phyloP scores from a whole-genome alignment of 371 early-diverging fungal species.

The Smittium mucronatum region DNA sequence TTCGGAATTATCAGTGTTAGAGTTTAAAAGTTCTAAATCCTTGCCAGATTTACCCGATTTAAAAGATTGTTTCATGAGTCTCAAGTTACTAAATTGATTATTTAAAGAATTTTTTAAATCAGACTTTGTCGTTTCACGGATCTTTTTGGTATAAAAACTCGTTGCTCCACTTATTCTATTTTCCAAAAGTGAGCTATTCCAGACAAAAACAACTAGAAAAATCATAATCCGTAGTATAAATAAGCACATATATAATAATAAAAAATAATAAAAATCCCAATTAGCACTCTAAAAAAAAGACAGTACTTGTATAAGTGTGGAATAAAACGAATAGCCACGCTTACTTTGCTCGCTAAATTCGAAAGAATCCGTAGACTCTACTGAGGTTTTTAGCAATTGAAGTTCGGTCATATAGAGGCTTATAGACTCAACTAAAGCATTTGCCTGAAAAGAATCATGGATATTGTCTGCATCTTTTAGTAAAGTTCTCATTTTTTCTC shows the following conservation, averaged over 20 bases:
- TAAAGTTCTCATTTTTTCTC: slow-evolving; percentile 4
- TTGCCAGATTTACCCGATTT: no score
- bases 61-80: no score
- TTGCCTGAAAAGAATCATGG: not conserved
- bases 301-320: no score
- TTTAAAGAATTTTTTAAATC: slow-evolving; percentile 15
- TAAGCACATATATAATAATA: not conserved
- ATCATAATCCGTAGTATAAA: not conserved
- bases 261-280: not conserved
- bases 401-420: slow-evolving; percentile 1
- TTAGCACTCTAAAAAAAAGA: not conserved
- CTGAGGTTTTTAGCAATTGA: not conserved
- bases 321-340: no score
- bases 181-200: slow-evolving; percentile 31
- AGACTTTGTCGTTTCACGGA: not conserved
- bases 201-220: slow-evolving; percentile 26
- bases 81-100: slow-evolving; percentile 14
- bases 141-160: not conserved
- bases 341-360: not conserved
- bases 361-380: not conserved
- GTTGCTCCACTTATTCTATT: slow-evolving; percentile 18
- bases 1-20: no score
- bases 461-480: slow-evolving; percentile 10
- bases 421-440: not conserved
- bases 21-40: no score